Percentiles rank a stretch among this genome's conserved stretches.
These are phyloP conservation scores for Penicillium carneum DNA, from an alignment of 2,329 filamentous ascomycete genomes.

Conservation along the genomic window DNA sequence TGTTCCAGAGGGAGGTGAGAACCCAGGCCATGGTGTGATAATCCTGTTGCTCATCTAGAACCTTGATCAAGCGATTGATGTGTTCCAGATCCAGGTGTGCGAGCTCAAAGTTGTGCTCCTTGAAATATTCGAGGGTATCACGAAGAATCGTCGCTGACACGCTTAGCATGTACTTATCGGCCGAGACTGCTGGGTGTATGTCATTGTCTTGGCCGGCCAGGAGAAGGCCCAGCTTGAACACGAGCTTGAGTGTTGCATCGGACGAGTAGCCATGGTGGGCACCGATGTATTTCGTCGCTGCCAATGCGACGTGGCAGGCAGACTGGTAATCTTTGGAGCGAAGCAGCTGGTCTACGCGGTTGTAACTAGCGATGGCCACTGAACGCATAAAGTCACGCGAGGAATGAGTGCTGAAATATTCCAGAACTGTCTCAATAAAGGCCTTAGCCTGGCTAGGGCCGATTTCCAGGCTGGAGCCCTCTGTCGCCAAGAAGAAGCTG, in stretches of 20 bases:
- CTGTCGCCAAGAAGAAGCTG: constrained; percentile 44
- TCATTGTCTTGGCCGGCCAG: constrained; percentile 49
- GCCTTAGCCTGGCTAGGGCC: constrained; percentile 40
- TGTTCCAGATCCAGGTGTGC: constrained; percentile 52
- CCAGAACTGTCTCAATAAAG: constrained; percentile 43
- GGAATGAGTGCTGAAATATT: constrained; percentile 46
- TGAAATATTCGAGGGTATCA: constrained; percentile 52
- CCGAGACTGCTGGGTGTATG: constrained; percentile 42
- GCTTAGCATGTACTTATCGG: constrained; percentile 51
- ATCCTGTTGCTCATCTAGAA: not conserved
- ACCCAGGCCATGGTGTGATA: not conserved
- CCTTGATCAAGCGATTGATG: constrained; percentile 51
- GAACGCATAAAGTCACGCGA: constrained; percentile 48
- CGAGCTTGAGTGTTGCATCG: constrained; percentile 44
- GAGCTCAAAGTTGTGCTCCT: constrained; percentile 53
- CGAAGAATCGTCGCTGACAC: constrained; percentile 53
- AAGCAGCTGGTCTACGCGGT: constrained; percentile 40
- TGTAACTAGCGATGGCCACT: constrained; percentile 47
- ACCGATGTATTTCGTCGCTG: constrained; percentile 46
- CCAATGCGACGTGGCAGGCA: constrained; percentile 45
- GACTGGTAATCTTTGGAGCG: constrained; percentile 39
- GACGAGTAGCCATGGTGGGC: constrained; percentile 43
- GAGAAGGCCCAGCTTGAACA: constrained; percentile 45
- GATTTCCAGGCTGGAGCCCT: constrained; percentile 39
- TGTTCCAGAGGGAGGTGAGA: not conserved